These are phyloP conservation scores for Mycothermus thermophilus DNA, from an alignment of 495 filamentous ascomycete genomes.

Conservation along the genomic window DNA sequence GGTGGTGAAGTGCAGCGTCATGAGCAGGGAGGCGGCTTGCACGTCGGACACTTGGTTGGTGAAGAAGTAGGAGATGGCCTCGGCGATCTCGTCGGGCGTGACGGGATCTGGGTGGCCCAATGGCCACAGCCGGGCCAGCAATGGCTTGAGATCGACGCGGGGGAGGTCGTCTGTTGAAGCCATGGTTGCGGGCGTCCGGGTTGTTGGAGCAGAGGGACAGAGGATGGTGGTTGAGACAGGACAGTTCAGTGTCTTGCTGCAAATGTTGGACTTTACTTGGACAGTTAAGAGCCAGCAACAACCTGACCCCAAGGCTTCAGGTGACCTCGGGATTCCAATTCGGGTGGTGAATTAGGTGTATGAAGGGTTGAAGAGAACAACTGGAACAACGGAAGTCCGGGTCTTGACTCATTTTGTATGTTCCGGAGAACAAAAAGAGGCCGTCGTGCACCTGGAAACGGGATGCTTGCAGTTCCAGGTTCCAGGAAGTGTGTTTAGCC, in stretches of 20 bases:
- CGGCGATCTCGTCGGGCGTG: constrained; percentile 66
- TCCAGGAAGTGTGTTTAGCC: too few species aligned
- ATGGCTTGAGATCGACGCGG: constrained; percentile 56
- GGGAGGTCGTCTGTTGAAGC: constrained; percentile 11
- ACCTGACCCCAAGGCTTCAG: too few species aligned
- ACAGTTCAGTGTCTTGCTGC: too few species aligned
- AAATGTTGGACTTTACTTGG: too few species aligned
- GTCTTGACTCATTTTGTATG: constrained; percentile 19
- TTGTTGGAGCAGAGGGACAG: neutral
- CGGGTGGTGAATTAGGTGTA: too few species aligned
- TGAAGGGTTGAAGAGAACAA: too few species aligned
- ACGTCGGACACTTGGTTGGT: constrained; percentile 68
- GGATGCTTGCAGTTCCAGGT: too few species aligned
- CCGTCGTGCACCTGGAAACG: too few species aligned
- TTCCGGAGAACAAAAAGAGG: neutral
- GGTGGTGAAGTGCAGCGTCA: constrained; percentile 75
- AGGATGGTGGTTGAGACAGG: neutral
- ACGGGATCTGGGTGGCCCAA: constrained; percentile 35
- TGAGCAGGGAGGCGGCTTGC: constrained; percentile 73
- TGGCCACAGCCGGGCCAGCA: constrained; percentile 69
- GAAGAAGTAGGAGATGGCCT: constrained; percentile 79
- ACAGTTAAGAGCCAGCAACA: too few species aligned
- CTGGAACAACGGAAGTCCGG: too few species aligned
- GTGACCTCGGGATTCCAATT: too few species aligned
- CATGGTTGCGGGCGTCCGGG: neutral